Conservation (phyloP, 2,329 filamentous ascomycete genomes). For the Neonectria hederae region DNA sequence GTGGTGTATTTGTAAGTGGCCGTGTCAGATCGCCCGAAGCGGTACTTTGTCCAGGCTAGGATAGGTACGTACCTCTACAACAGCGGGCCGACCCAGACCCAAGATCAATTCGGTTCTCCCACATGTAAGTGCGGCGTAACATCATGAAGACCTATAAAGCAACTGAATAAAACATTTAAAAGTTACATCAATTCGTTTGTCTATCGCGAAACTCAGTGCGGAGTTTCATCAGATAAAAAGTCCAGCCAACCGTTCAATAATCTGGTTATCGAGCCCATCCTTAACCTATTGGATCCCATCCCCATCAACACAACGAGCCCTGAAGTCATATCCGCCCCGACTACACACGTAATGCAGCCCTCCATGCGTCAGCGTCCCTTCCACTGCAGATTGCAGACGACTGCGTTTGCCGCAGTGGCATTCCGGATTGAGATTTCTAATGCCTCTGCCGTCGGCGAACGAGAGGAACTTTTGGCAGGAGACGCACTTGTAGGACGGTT, state of each 20-base stretch:
- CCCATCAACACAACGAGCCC: not conserved
- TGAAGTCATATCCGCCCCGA: not conserved
- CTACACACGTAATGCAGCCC: not conserved
- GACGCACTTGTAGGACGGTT: not conserved
- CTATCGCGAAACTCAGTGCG: not conserved
- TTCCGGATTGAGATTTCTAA: not conserved
- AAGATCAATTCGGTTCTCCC: not conserved
- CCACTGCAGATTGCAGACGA: not conserved
- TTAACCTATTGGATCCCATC: not conserved
- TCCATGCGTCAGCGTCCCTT: not conserved
- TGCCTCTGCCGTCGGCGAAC: not conserved
- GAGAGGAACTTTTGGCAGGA: not conserved
- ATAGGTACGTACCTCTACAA: not conserved
- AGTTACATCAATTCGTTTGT: not conserved
- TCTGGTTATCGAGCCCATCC: not conserved
- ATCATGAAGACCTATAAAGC: not conserved
- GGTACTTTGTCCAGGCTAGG: no score
- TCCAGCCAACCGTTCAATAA: not conserved
- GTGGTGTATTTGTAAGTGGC: not conserved
- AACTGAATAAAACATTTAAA: not conserved
- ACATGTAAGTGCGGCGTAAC: not conserved
- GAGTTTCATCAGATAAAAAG: not conserved
- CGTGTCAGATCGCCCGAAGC: not conserved
- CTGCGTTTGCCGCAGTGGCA: not conserved
- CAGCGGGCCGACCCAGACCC: no score